These are phyloP conservation scores for Selenicereus undatus DNA, from an alignment of 148 eudicot species.

Conservation along the genomic window DNA sequence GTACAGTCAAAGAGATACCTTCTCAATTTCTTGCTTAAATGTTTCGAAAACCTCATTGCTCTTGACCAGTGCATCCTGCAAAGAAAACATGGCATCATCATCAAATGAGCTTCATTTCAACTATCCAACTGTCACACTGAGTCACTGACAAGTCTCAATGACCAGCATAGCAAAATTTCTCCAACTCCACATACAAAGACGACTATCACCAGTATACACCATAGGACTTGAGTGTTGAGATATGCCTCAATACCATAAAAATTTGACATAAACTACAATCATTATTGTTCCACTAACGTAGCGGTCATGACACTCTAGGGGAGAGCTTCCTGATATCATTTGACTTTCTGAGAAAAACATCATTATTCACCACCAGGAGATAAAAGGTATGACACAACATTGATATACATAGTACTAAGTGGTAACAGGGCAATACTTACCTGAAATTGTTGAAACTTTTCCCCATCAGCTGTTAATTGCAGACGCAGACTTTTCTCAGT, in stretches of 20 bases:
- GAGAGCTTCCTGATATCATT: background rate
- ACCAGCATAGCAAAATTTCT: background rate
- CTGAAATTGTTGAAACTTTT: constrained; percentile 97
- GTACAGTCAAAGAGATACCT: constrained; percentile 39
- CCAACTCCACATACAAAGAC: background rate
- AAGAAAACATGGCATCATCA: background rate
- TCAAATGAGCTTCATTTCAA: background rate
- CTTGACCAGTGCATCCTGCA: constrained; percentile 90
- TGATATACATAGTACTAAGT: background rate
- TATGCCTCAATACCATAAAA: background rate
- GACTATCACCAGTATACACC: background rate
- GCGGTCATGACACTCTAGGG: background rate
- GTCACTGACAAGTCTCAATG: background rate
- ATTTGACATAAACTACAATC: background rate
- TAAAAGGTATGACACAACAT: background rate
- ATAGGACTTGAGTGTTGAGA: background rate
- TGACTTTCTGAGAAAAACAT: background rate
- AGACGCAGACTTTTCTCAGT: constrained; percentile 79
- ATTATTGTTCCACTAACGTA: background rate
- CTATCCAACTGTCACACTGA: background rate
- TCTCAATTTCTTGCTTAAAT: constrained; percentile 93
- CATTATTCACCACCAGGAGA: background rate
- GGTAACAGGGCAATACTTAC: constrained; percentile 29
- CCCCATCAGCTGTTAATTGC: constrained; percentile 92
- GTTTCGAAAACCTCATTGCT: constrained; percentile 98